phyloP scores from a whole-genome alignment of 83 land plant genomes.

The Isoetes engelmannii region DNA sequence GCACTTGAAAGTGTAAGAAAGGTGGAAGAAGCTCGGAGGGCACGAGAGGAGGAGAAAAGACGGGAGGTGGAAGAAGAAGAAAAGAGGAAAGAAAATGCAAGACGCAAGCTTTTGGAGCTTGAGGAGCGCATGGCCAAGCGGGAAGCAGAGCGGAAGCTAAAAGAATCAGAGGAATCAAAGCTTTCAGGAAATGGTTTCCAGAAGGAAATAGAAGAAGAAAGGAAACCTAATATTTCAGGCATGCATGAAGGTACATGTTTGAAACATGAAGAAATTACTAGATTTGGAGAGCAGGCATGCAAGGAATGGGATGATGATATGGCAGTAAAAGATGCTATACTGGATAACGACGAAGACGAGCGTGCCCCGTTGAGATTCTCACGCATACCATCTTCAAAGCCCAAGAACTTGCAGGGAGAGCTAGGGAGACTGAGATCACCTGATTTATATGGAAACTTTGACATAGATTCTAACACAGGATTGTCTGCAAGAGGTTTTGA shows the following conservation, averaged over 20 bases:
- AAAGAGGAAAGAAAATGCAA: constrained; percentile 89
- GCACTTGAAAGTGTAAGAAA: constrained; percentile 55
- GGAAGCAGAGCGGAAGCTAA: constrained; percentile 19
- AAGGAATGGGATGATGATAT: constrained; percentile 34
- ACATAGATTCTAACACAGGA: no score
- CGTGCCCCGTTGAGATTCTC: constrained; percentile 25
- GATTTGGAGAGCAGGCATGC: constrained; percentile 43
- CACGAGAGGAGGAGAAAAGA: constrained; percentile 78
- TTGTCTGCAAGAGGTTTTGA: no score
- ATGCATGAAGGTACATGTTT: not conserved
- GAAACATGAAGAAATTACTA: constrained; percentile 7
- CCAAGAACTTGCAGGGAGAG: no score
- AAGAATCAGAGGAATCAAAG: constrained; percentile 27
- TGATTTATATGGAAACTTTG: no score
- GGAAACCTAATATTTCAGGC: not conserved
- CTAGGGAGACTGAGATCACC: no score
- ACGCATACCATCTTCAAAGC: constrained; percentile 6
- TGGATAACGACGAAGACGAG: constrained; percentile 39
- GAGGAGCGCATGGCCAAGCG: constrained; percentile 76
- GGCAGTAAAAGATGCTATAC: constrained; percentile 16
- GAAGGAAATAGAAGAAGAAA: not conserved
- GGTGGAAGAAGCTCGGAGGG: constrained; percentile 66
- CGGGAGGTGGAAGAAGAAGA: constrained; percentile 70
- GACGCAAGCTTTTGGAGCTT: constrained; percentile 71
- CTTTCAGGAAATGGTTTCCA: constrained; percentile 3